phyloP scores from a whole-genome alignment of 208 protist species.

The Phytomonas francai region DNA sequence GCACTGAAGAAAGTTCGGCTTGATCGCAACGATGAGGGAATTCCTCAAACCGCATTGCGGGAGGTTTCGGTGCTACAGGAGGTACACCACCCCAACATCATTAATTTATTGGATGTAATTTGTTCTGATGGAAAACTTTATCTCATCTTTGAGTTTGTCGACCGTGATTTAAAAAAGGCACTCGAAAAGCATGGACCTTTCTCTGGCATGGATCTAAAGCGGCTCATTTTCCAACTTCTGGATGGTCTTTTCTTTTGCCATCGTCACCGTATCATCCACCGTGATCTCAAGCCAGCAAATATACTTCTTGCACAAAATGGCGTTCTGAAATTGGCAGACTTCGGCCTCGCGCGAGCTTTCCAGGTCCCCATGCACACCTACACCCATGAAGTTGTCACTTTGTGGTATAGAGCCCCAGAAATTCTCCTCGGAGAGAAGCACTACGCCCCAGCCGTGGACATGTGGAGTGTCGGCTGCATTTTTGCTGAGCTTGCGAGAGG shows the following conservation, averaged over 20 bases:
- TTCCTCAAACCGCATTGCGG: slow-evolving; percentile 95
- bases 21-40: slow-evolving; percentile 96
- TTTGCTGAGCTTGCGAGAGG: slow-evolving; percentile 96
- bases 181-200: slow-evolving; percentile 86
- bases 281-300: slow-evolving; percentile 96
- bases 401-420: slow-evolving; percentile 99
- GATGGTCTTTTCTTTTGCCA: slow-evolving; percentile 92
- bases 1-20: slow-evolving; percentile 97
- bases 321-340: slow-evolving; percentile 91
- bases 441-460: slow-evolving; percentile 99
- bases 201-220: slow-evolving; percentile 70
- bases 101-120: slow-evolving; percentile 89
- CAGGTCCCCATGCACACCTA: slow-evolving; percentile 98
- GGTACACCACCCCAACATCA: slow-evolving; percentile 96
- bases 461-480: slow-evolving; percentile 99
- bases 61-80: slow-evolving; percentile 98
- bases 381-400: slow-evolving; percentile 99
- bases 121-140: slow-evolving; percentile 86
- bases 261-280: slow-evolving; percentile 89
- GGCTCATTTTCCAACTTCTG: slow-evolving; percentile 86
- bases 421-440: slow-evolving; percentile 98
- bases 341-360: slow-evolving; percentile 97
- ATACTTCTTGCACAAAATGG: slow-evolving; percentile 85
- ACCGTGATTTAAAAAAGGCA: slow-evolving; percentile 96
- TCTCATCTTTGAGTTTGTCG: slow-evolving; percentile 89